Percentiles rank a stretch among this genome's conserved stretches.
Conservation (phyloP, 805 yeast species). For the Debaryomyces maramus region DNA sequence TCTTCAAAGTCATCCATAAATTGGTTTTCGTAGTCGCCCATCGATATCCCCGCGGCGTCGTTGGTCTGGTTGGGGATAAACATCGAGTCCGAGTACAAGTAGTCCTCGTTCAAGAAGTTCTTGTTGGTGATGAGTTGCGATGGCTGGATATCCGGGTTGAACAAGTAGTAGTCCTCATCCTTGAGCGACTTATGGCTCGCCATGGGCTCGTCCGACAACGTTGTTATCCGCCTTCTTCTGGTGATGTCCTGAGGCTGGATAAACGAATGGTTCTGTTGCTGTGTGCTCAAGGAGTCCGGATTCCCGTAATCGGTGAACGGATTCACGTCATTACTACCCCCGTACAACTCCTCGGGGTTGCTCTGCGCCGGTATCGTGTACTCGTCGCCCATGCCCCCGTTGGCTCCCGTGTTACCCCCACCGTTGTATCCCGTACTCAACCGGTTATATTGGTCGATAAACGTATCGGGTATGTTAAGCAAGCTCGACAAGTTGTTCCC, state of each 20-base stretch:
- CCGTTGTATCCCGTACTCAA: not conserved
- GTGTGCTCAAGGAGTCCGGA: conserved; percentile 25
- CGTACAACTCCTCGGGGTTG: not conserved
- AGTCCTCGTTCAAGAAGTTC: conserved; percentile 23
- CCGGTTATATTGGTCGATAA: conserved; percentile 22
- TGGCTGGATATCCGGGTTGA: conserved; percentile 44
- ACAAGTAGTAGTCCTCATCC: conserved; percentile 39
- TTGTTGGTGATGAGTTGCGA: conserved; percentile 32
- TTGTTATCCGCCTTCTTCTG: conserved; percentile 35
- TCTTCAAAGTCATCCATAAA: conserved; percentile 42
- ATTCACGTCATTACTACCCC: conserved; percentile 9
- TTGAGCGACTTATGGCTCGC: conserved; percentile 15
- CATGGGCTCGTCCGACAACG: conserved; percentile 26
- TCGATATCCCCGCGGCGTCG: conserved; percentile 11
- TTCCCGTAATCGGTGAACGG: conserved; percentile 44
- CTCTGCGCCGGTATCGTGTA: not conserved
- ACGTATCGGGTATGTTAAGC: conserved; percentile 33
- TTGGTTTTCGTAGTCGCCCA: conserved; percentile 38
- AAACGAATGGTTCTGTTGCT: conserved; percentile 14
- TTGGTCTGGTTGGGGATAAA: conserved; percentile 26
- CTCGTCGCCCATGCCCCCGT: not conserved
- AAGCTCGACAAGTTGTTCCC: conserved; percentile 23
- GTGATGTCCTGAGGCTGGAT: conserved; percentile 11
- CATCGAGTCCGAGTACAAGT: conserved; percentile 24
- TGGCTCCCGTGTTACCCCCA: not conserved